Percentiles rank a stretch among this genome's conserved stretches.
Evolutionary conservation across 306 rosid species (phyloP).

Genomic region (Vigna reflexopilosa): DNA sequence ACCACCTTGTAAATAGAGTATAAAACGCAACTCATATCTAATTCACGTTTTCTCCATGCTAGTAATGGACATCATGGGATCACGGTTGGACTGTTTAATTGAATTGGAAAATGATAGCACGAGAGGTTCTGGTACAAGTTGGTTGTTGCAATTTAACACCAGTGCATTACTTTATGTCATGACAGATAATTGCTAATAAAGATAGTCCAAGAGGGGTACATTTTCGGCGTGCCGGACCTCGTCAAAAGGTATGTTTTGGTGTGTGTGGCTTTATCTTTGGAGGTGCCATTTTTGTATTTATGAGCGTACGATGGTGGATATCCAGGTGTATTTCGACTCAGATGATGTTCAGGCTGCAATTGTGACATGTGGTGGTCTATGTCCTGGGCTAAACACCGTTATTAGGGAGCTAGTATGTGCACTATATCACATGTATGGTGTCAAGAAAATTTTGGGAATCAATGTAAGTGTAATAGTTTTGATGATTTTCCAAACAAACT

Average conservation of each 20-base stretch:
- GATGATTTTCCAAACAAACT: not conserved
- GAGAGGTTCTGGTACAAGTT: not conserved
- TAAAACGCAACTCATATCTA: not conserved
- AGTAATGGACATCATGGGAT: not conserved
- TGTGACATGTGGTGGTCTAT: conserved; percentile 97
- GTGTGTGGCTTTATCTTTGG: not conserved
- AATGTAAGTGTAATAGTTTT: conserved; percentile 56
- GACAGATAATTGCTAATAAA: conserved; percentile 77
- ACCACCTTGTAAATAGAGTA: not conserved
- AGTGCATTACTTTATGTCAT: not conserved
- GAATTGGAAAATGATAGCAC: not conserved
- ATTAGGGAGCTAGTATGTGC: conserved; percentile 94
- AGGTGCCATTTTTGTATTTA: not conserved
- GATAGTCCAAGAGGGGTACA: conserved; percentile 89
- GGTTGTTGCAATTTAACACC: not conserved
- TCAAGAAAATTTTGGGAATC: conserved; percentile 80
- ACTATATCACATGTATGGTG: conserved; percentile 84
- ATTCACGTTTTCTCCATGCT: not conserved
- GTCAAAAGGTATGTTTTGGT: conserved; percentile 65
- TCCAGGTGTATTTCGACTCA: conserved; percentile 78
- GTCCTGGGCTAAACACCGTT: conserved; percentile 98
- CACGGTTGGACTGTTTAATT: not conserved
- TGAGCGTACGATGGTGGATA: conserved; percentile 29
- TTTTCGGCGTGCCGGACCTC: conserved; percentile 98
- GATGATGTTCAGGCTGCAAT: conserved; percentile 93